These are phyloP conservation scores for Eragrostis tef DNA, from an alignment of 202 grass and related monocot species.

Conservation along the genomic window DNA sequence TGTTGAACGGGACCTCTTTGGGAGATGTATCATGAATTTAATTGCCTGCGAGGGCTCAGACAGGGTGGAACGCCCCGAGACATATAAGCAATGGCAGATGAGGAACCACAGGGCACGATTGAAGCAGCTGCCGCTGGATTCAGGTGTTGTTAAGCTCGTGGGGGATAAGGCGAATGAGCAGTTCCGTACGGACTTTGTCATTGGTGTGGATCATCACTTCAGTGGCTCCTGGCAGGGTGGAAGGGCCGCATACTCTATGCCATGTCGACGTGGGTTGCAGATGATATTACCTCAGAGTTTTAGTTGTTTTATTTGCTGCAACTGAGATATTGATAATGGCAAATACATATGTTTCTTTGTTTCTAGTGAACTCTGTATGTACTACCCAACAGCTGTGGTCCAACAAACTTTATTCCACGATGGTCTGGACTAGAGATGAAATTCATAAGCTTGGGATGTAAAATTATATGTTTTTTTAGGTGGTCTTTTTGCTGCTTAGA, in stretches of 20 bases:
- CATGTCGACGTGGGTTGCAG: not conserved
- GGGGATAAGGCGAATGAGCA: conserved; percentile 52
- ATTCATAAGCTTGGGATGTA: no score
- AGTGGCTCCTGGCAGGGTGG: conserved; percentile 65
- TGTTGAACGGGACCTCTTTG: conserved; percentile 62
- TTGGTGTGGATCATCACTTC: conserved; percentile 62
- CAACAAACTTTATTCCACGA: no score
- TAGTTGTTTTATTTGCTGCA: not conserved
- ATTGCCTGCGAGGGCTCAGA: conserved; percentile 80
- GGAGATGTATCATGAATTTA: conserved; percentile 63
- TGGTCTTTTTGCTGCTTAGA: no score
- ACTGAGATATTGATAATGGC: no score
- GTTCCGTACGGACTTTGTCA: conserved; percentile 74
- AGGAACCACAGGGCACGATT: conserved; percentile 60
- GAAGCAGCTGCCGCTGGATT: conserved; percentile 57
- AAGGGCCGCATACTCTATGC: not conserved
- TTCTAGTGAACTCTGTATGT: no score
- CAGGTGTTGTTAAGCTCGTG: conserved; percentile 36
- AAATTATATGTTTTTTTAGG: no score
- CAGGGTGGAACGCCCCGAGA: conserved; percentile 78
- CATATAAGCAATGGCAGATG: conserved; percentile 80
- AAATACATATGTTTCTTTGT: no score
- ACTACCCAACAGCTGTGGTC: no score
- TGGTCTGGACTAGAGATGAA: no score
- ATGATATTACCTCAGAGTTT: not conserved